phyloP scores from a whole-genome alignment of 108 stramenopile genomes.

The Nitzschia sp. region DNA sequence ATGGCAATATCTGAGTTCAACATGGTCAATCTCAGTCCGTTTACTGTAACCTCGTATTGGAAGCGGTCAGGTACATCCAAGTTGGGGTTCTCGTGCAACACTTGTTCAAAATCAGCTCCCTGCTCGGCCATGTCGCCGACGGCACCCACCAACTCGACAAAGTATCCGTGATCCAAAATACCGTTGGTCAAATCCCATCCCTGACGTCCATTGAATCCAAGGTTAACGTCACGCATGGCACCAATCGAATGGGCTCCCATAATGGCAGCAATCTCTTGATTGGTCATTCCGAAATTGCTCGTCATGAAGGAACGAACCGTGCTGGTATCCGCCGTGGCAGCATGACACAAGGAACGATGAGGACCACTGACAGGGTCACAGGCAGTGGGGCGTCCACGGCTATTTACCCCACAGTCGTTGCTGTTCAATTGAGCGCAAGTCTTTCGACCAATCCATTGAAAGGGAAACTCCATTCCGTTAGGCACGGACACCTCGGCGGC shows the following conservation, averaged over 20 bases:
- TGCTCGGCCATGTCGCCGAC: neutral
- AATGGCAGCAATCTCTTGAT: constrained; percentile 48
- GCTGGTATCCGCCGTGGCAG: constrained; percentile 31
- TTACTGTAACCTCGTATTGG: constrained; percentile 31
- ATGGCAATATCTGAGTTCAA: constrained; percentile 42
- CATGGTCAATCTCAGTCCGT: constrained; percentile 23
- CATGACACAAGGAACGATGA: constrained; percentile 24
- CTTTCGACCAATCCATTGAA: constrained; percentile 36
- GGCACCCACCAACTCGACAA: constrained; percentile 1
- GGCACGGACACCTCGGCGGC: constrained; percentile 40
- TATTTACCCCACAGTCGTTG: constrained; percentile 22
- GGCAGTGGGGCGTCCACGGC: constrained; percentile 6
- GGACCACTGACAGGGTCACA: constrained; percentile 23
- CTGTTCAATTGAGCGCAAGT: constrained; percentile 27
- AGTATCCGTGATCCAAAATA: constrained; percentile 23
- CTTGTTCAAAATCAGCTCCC: constrained; percentile 8
- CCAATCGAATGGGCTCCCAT: constrained; percentile 66
- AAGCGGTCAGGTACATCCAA: constrained; percentile 28
- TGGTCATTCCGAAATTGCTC: constrained; percentile 40
- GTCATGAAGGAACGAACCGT: constrained; percentile 36
- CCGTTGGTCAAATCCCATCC: constrained; percentile 28
- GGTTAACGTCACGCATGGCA: constrained; percentile 34
- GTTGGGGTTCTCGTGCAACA: neutral
- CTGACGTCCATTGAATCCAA: constrained; percentile 43
- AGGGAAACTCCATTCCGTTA: constrained; percentile 23